Base-by-base conservation (phyloP, 1,284 basidiomycete species). In the Rhizoctonia solani region DNA sequence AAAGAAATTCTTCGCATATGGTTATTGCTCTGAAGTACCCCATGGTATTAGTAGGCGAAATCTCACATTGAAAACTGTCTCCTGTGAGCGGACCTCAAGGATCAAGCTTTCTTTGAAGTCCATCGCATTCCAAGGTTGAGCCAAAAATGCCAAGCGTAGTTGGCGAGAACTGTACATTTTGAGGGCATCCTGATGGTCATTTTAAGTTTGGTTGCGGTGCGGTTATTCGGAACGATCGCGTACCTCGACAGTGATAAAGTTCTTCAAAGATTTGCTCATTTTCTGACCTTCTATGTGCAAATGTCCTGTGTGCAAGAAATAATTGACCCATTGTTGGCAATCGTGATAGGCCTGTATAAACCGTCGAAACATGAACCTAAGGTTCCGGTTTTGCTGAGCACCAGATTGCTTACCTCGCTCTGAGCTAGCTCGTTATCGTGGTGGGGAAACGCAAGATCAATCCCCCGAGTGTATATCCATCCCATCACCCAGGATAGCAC, bases 401-500 rank as follows among this genome's bases (percentile, higher is more conserved):
- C n/a, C n/a, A n/a, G n/a, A n/a, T n/a, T n/a, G 44, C 77, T 63
- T 54, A 91, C 94, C 86, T 99, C 97, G 54, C 92, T 89, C 78
- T 99, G 97, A 4, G 97, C 97, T 74, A 99, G 86, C 80, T 99
- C 97, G 76, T 99, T 99, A 77, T 99, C 97, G 76, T 99, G 97
- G 79, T 99, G 97, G 3, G 97, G 97, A 81, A 99, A 99, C 55
- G 94, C 92, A 69, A 99, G 83, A 78, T 99, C 97, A 54, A 95
- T 88, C 13, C 97, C 97, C 97, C 4, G 94, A 97, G 76, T 99
- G 97, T 71, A 99, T 95, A 78, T 99, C 97, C 87, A 99, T 95
- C 68, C 88, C 89, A 67, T 90, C 85, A 6, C 97, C 97, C 52
- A 99, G 83, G 54, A 99, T 83, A 41, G 90, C 95, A 68, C 88